Evolutionary conservation across 495 filamentous ascomycete species (phyloP), one percentile per base, ranked within the genome.

Genomic region (Hyaloscypha bicolor): DNA sequence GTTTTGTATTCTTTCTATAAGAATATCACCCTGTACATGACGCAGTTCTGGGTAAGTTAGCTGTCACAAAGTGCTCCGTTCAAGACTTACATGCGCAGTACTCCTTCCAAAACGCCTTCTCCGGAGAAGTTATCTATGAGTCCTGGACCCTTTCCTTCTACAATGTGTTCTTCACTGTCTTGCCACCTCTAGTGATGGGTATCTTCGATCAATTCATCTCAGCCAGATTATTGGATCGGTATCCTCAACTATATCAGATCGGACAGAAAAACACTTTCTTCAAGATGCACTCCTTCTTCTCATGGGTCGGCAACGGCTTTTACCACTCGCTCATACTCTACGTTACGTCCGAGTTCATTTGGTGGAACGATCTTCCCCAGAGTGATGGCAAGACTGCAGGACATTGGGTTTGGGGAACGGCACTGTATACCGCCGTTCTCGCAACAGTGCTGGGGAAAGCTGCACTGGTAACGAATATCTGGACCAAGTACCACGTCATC

Each of bases 1-100:
- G 98, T 99, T 70, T 78, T 99, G 53, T 99, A 97, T 78, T 98
- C 95, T 1, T 99, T 97, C 76, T 99, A 99, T 83, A 99, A 99
- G 83, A 99, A 99, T 79, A 97, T 98, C 70, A 90, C 93, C 3
- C 82, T 99, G 53, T 98, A 97, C 79, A 95, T 98, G 89, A 99
- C 96, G 72, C 96, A 99, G 76, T 99, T 99, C 77, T 99, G 96
- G 94, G 72, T 74, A 68, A 63, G 69, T 65, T 51, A 22, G 8
- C 8, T 2, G 25, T 37, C 35, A 37, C 12, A 37, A 8, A 31
- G 30, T 89, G 91, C 80, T 79, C 88, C 79, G 33, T 9, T 66
- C 51, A 92, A 91, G 9, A 45, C 67, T 74, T 68, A 74, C 51
- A 19, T 55, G 6, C 55, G 6, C 56, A 74, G 72, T 99, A 96